Evolutionary conservation across 1,139 yeast species (phyloP).

Genomic region (Debaryomyces psychrophilus): DNA sequence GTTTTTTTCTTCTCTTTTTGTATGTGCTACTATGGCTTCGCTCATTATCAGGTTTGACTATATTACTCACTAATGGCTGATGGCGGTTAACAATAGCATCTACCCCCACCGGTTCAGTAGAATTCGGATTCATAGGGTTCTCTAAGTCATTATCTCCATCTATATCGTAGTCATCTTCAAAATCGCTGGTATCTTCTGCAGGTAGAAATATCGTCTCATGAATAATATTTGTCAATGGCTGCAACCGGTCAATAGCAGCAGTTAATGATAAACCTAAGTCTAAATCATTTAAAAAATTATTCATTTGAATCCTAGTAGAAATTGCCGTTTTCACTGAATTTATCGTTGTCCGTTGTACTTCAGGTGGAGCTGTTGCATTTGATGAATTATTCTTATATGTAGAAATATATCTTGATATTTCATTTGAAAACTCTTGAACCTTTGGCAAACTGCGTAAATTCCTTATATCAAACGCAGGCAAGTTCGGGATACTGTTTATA

Average conservation of each 20-base stretch:
- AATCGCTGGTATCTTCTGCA: slow-evolving; percentile 44
- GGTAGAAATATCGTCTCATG: slow-evolving; percentile 55
- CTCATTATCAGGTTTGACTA: slow-evolving; percentile 40
- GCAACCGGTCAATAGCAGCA: slow-evolving; percentile 59
- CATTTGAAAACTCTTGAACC: slow-evolving; percentile 33
- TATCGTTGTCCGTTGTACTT: slow-evolving; percentile 14
- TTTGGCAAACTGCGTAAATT: slow-evolving; percentile 22
- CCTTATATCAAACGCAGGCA: slow-evolving; percentile 27
- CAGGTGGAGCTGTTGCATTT: slow-evolving; percentile 11
- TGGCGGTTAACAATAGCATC: slow-evolving; percentile 50
- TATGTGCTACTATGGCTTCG: slow-evolving; percentile 15
- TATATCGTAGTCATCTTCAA: slow-evolving; percentile 25
- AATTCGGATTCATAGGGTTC: slow-evolving; percentile 22
- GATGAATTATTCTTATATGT: slow-evolving; percentile 24
- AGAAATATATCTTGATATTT: slow-evolving; percentile 33
- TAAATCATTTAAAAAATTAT: slow-evolving; percentile 53
- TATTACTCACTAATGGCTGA: slow-evolving; percentile 53
- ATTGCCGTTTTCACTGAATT: slow-evolving; percentile 43
- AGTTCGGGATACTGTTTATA: slow-evolving; percentile 16
- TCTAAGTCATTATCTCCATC: slow-evolving; percentile 17
- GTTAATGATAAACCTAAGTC: slow-evolving; percentile 54
- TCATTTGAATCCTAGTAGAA: slow-evolving; percentile 50
- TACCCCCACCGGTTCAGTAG: slow-evolving; percentile 61
- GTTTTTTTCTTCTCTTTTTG: slow-evolving; percentile 13
- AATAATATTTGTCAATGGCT: slow-evolving; percentile 55